Base-by-base conservation (phyloP, 306 rosid genomes). In the Biancaea sappan region DNA sequence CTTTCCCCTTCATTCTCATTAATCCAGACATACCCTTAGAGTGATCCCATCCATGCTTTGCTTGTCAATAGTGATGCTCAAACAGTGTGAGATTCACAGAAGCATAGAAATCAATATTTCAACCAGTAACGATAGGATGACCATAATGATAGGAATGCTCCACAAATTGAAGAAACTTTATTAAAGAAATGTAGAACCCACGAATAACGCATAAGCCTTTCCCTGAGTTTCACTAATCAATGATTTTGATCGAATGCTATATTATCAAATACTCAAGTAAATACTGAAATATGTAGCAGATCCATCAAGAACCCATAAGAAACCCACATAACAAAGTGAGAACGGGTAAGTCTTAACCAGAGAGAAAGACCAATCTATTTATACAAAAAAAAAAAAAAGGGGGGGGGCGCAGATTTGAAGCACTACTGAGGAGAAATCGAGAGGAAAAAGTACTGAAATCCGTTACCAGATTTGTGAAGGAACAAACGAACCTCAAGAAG, bases 41-140 rank as follows among this genome's bases (percentile, higher is more conserved):
- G 48, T 38, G 9, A 43, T n/a, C 71, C 21, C 76, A 38, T 10
- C 56, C 34, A 64, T 38, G 21, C 19, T 32, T 32, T 18, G 31
- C 75, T 8, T 28, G 50, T n/a, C 50, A 31, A 74, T 40, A 6
- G 35, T 4, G 15, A 65, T 69, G 69, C 22, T 52, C 11, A 59
- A 6, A 59, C 66, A 59, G 12, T 41, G 15, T 59, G 28, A 6
- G 65, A 69, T 65, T 31, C 12, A 61, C 70, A 46, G 53, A 60
- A n/a, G 24, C 58, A 74, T 38, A 63, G 19, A 59, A 71, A 74
- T 8, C 40, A 74, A 44, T 38, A 46, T 4, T 47, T 40, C 32
- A 69, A 73, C 14, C 53, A 47, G 21, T 56, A 60, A 13, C 19
- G 57, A 73, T 32, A 47, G 51, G 48, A 75, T 6, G 41, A 60